Evolutionary conservation across 1,139 yeast species (phyloP).

Genomic region (Pichia sp.): DNA sequence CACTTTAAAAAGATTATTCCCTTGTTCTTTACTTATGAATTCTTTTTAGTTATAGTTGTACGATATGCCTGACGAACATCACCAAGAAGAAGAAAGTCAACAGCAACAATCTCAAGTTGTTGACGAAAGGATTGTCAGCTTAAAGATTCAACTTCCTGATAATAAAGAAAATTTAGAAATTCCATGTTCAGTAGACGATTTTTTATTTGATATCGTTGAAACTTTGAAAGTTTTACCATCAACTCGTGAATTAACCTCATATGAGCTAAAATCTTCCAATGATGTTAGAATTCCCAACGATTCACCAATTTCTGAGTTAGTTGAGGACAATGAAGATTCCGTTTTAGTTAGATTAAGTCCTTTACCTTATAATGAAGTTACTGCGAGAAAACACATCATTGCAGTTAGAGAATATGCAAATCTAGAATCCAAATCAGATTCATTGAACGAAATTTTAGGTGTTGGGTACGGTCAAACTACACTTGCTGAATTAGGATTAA

Average conservation of each 20-base stretch:
- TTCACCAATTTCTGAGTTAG: constrained; percentile 8
- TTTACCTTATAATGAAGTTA: constrained; percentile 40
- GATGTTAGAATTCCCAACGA: constrained; percentile 10
- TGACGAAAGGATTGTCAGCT: constrained; percentile 16
- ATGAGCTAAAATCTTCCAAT: constrained; percentile 32
- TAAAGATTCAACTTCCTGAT: constrained; percentile 26
- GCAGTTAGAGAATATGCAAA: constrained; percentile 43
- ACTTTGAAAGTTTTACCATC: constrained; percentile 49
- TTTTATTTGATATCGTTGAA: constrained; percentile 53
- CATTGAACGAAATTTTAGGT: constrained; percentile 29
- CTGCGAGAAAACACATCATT: constrained; percentile 41
- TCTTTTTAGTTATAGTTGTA: neutral
- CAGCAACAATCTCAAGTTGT: constrained; percentile 1
- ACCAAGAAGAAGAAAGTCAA: constrained; percentile 3
- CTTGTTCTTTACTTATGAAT: neutral
- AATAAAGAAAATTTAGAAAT: constrained; percentile 31
- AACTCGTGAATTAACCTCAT: constrained; percentile 57
- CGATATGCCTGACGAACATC: constrained; percentile 14
- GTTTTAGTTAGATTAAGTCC: constrained; percentile 20
- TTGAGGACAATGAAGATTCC: constrained; percentile 27
- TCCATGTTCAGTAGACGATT: constrained; percentile 37
- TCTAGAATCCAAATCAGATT: constrained; percentile 26
- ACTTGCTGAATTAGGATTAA: constrained; percentile 29
- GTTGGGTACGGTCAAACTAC: constrained; percentile 37
- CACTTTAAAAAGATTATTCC: neutral